phyloP scores from a whole-genome alignment of 257 asterid species.

The Forsythia viridissima region DNA sequence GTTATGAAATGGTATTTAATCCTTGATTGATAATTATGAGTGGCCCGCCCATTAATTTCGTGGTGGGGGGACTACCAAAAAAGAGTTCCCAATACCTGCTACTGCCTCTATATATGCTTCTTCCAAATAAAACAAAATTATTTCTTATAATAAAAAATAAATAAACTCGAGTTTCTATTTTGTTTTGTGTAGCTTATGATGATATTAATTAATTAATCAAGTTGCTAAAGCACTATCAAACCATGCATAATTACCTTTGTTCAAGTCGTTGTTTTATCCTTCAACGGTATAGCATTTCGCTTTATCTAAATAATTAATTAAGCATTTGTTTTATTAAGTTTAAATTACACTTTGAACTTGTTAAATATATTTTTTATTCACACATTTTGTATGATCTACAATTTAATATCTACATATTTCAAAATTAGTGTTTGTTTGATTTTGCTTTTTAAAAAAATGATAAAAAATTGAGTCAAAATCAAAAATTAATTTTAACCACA shows the following conservation, averaged over 20 bases:
- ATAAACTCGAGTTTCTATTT: too few species aligned
- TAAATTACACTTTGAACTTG: too few species aligned
- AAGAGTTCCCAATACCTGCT: neutral
- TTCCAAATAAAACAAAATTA: neutral
- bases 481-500: too few species aligned
- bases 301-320: neutral
- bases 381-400: too few species aligned
- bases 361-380: too few species aligned
- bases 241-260: neutral
- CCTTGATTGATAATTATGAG: constrained; percentile 32
- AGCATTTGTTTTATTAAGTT: too few species aligned
- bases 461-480: too few species aligned
- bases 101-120: neutral
- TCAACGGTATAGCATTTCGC: neutral
- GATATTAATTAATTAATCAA: neutral
- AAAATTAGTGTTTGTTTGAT: too few species aligned
- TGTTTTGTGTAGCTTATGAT: too few species aligned
- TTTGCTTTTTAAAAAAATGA: too few species aligned
- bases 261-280: neutral
- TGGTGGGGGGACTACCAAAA: constrained; percentile 62
- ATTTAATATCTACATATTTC: too few species aligned
- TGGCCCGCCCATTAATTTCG: constrained; percentile 19
- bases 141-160: too few species aligned
- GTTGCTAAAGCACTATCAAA: neutral
- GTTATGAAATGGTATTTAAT: constrained; percentile 31